These are phyloP conservation scores for Wickerhamomyces canadensis DNA, from an alignment of 805 yeast genomes.

Conservation along the genomic window DNA sequence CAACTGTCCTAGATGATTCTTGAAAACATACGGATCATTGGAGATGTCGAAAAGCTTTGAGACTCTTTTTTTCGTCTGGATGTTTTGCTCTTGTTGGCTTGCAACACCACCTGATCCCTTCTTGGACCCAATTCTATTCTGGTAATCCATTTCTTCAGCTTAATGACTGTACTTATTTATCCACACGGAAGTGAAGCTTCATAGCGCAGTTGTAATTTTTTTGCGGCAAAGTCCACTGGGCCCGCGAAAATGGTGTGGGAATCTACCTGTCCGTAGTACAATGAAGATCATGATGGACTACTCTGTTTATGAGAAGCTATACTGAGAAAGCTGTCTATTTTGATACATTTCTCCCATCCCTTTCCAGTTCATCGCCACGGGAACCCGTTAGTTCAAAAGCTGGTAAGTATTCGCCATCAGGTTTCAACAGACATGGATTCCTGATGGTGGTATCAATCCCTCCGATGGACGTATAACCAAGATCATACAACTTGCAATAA, in stretches of 20 bases:
- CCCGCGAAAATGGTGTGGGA: no score
- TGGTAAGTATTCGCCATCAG: conserved; percentile 34
- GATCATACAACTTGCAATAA: conserved; percentile 74
- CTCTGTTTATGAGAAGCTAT: no score
- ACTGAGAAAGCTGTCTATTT: no score
- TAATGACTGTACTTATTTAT: no score
- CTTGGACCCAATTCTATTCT: conserved; percentile 84
- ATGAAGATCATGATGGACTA: no score
- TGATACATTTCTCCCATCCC: conserved; percentile 38
- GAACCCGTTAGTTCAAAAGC: conserved; percentile 58
- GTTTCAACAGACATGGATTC: conserved; percentile 53
- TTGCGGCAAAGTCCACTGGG: no score
- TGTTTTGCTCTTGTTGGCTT: conserved; percentile 60
- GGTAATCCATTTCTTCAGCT: conserved; percentile 71
- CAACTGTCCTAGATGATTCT: conserved; percentile 74
- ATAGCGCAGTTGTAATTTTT: no score
- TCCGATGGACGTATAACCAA: conserved; percentile 88
- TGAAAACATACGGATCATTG: conserved; percentile 77
- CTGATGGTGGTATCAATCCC: conserved; percentile 64
- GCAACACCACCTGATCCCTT: conserved; percentile 87
- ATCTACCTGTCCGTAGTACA: no score
- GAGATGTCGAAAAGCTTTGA: conserved; percentile 53
- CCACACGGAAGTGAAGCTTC: no score
- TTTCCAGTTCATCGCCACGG: conserved; percentile 54
- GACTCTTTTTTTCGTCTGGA: conserved; percentile 62